Evolutionary conservation across 208 protist genomes (phyloP).

Genomic region (Crithidia acanthocephali): DNA sequence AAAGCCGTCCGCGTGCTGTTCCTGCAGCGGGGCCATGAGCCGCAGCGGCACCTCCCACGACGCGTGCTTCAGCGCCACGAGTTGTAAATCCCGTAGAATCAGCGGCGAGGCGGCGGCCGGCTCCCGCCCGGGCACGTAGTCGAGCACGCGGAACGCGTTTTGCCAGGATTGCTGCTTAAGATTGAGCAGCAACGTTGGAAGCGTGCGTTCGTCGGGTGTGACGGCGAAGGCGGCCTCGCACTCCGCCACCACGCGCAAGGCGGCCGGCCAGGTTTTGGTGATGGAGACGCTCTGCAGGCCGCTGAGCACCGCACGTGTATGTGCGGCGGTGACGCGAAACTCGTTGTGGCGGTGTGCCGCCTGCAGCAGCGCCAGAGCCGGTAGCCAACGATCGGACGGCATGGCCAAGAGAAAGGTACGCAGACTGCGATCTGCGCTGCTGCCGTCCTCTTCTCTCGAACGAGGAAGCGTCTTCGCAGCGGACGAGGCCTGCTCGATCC

Average conservation of each 20-base stretch:
- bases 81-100: conserved; percentile 70
- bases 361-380: conserved; percentile 48
- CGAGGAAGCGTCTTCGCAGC: too few species aligned
- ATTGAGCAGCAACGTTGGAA: conserved; percentile 65
- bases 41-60: conserved; percentile 64
- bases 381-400: conserved; percentile 44
- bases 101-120: conserved; percentile 17
- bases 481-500: too few species aligned
- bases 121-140: conserved; percentile 26
- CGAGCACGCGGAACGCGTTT: conserved; percentile 69
- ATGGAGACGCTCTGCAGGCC: conserved; percentile 78
- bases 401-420: conserved; percentile 25
- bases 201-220: conserved; percentile 50
- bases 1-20: conserved; percentile 47
- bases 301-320: conserved; percentile 62
- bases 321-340: conserved; percentile 57
- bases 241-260: conserved; percentile 43
- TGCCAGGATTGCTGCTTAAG: conserved; percentile 71
- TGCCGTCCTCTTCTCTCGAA: neutral
- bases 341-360: conserved; percentile 17
- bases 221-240: conserved; percentile 38
- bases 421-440: neutral
- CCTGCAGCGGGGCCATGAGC: conserved; percentile 30
- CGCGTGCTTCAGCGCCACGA: conserved; percentile 70
- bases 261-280: conserved; percentile 50